phyloP scores from a whole-genome alignment of 148 eudicot species.

The Linanthus parryae region DNA sequence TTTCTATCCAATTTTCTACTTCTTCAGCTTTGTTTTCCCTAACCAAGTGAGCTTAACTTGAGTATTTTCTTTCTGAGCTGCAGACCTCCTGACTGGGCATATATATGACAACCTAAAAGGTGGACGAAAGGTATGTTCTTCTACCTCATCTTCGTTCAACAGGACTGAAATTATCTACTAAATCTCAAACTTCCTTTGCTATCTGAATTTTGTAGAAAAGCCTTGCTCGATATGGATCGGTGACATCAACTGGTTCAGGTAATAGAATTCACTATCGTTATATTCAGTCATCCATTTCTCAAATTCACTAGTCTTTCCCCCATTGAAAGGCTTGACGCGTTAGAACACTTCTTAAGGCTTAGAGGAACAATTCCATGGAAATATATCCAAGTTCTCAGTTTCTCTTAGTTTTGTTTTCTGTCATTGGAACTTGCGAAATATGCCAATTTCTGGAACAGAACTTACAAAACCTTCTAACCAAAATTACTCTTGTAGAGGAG shows the following conservation, averaged over 20 bases:
- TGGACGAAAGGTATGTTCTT: slow-evolving; percentile 30
- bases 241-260: slow-evolving; percentile 38
- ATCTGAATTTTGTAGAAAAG: slow-evolving; percentile 15
- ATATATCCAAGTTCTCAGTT: not conserved
- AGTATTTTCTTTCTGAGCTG: slow-evolving; percentile 2
- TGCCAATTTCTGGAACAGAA: too few species aligned
- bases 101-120: slow-evolving; percentile 25
- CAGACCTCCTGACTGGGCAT: slow-evolving; percentile 31
- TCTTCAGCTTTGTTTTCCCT: not conserved
- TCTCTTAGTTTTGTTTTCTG: too few species aligned
- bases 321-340: too few species aligned
- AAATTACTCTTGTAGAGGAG: slow-evolving; percentile 22
- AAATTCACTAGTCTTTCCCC: not conserved
- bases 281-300: not conserved
- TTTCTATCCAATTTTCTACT: not conserved
- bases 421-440: too few species aligned
- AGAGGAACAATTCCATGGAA: not conserved
- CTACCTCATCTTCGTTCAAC: not conserved
- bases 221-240: slow-evolving; percentile 34
- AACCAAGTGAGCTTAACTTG: not conserved
- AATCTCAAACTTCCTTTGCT: not conserved
- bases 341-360: too few species aligned
- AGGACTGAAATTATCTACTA: slow-evolving; percentile 4
- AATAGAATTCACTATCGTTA: slow-evolving; percentile 4
- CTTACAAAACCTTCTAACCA: slow-evolving; percentile 4